Evolutionary conservation across 2,329 filamentous ascomycete species (phyloP).

Genomic region (Bipolaris victoriae): DNA sequence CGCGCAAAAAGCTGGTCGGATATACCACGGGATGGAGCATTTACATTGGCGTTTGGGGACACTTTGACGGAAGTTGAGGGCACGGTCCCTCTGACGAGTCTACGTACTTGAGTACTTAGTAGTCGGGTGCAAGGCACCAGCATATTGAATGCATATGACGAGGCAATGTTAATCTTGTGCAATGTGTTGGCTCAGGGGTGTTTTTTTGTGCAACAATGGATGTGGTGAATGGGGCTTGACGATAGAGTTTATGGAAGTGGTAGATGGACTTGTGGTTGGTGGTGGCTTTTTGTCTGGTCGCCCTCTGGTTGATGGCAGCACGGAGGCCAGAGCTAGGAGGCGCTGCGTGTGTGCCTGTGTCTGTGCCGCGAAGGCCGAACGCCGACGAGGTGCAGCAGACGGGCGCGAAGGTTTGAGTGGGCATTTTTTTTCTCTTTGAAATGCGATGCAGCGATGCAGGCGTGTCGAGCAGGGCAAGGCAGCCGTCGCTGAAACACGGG

Average conservation of each 20-base stretch:
- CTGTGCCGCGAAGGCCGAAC: no score
- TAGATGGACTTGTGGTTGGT: not conserved
- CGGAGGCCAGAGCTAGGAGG: not conserved
- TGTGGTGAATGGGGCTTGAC: not conserved
- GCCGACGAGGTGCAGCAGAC: not conserved
- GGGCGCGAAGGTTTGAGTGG: not conserved
- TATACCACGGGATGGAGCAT: slow-evolving; percentile 31
- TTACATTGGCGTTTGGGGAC: slow-evolving; percentile 29
- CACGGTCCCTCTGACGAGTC: slow-evolving; percentile 19
- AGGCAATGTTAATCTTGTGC: slow-evolving; percentile 5
- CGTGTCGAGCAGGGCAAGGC: not conserved
- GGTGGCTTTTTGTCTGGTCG: not conserved
- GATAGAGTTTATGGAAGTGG: not conserved
- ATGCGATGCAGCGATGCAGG: not conserved
- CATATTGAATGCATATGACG: slow-evolving; percentile 13
- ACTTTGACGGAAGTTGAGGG: slow-evolving; percentile 15
- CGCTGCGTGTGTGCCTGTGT: not conserved
- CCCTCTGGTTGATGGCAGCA: not conserved
- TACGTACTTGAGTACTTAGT: not conserved
- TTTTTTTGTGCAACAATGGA: not conserved
- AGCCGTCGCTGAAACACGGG: not conserved
- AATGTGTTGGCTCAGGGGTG: not conserved
- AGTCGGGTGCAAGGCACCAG: slow-evolving; percentile 16
- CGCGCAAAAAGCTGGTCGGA: slow-evolving; percentile 22
- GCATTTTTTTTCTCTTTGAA: not conserved